These are phyloP conservation scores for Candida sithepensis DNA, from an alignment of 805 yeast species.

Conservation along the genomic window DNA sequence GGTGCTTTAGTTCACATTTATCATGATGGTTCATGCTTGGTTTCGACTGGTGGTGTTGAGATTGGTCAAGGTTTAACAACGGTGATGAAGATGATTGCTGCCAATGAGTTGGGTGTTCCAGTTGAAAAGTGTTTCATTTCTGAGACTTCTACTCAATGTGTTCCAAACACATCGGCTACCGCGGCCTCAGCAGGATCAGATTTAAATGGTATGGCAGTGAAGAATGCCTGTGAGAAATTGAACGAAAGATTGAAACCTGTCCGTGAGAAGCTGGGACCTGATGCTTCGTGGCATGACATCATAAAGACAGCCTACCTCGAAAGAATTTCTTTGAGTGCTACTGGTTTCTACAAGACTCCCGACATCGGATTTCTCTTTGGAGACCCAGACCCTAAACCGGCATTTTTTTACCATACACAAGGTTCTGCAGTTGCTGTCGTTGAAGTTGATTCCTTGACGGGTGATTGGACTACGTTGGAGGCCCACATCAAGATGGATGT, in stretches of 20 bases:
- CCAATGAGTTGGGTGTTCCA: slow-evolving; percentile 39
- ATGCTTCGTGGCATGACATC: slow-evolving; percentile 38
- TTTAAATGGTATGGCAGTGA: slow-evolving; percentile 47
- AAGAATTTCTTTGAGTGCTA: slow-evolving; percentile 43
- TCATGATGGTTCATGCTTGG: slow-evolving; percentile 42
- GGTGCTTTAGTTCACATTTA: slow-evolving; percentile 46
- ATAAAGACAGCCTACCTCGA: slow-evolving; percentile 42
- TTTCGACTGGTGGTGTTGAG: slow-evolving; percentile 48
- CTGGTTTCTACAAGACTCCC: slow-evolving; percentile 48
- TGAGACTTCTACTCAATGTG: slow-evolving; percentile 45
- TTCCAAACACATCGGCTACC: slow-evolving; percentile 46
- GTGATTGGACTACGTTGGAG: slow-evolving; percentile 42
- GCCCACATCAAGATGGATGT: slow-evolving; percentile 46
- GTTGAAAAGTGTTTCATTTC: slow-evolving; percentile 39
- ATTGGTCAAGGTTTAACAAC: slow-evolving; percentile 49
- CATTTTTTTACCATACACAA: slow-evolving; percentile 45
- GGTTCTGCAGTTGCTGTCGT: slow-evolving; percentile 41
- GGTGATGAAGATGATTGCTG: slow-evolving; percentile 46
- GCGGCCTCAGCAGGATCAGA: slow-evolving; percentile 50
- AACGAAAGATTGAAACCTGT: slow-evolving; percentile 39
- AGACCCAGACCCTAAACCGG: slow-evolving; percentile 40
- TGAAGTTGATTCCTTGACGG: slow-evolving; percentile 45
- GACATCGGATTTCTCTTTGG: slow-evolving; percentile 42
- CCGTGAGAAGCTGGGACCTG: slow-evolving; percentile 31
- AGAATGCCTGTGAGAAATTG: slow-evolving; percentile 42